Evolutionary conservation across 108 stramenopile genomes (phyloP), one percentile per base, ranked within the genome.

Genomic region (Seminavis robusta): DNA sequence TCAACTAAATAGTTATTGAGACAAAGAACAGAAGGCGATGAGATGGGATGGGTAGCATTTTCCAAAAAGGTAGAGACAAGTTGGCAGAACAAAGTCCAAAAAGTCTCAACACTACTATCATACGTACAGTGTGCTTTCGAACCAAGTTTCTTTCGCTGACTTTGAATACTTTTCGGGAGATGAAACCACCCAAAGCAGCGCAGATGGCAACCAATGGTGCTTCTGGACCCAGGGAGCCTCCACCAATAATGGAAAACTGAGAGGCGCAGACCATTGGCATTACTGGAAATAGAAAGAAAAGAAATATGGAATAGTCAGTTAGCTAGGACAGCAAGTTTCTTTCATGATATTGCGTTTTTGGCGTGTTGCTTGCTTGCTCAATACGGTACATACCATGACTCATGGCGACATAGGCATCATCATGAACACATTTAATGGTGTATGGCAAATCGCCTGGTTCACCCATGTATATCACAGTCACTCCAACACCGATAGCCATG

Each of bases 381-480:
- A n/a, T n/a, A n/a, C n/a, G n/a, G n/a, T n/a, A n/a, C n/a, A n/a
- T 24, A 28, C 74, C 76, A 43, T 84, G 83, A 33, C 77, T 46
- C 52, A 80, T 81, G 3, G 58, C 72, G 43, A 78, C 74, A 34
- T 73, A 85, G 1, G 66, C 84, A 44, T 78, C 50, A 20, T 74
- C 61, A 45, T 86, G 84, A 23, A 86, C 72, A 42, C 84, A 66
- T 10, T 75, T 47, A 13, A 86, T 74, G 0, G 80, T 81, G 51
- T 79, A 81, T 0, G 80, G 74, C 58, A 86, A 51, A 67, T 86
- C 84, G 9, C 84, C 84, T 11, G 84, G 84, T 48, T 86, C 80
- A 8, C 79, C 84, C 52, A 81, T 49, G 27, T 58, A 68, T n/a
- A 65, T 62, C 0, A 85, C 77, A 5, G 71, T 73, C 32, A 81